Evolutionary conservation across 129 eudicot species (phyloP).

Genomic region (Ambrosia artemisiifolia): DNA sequence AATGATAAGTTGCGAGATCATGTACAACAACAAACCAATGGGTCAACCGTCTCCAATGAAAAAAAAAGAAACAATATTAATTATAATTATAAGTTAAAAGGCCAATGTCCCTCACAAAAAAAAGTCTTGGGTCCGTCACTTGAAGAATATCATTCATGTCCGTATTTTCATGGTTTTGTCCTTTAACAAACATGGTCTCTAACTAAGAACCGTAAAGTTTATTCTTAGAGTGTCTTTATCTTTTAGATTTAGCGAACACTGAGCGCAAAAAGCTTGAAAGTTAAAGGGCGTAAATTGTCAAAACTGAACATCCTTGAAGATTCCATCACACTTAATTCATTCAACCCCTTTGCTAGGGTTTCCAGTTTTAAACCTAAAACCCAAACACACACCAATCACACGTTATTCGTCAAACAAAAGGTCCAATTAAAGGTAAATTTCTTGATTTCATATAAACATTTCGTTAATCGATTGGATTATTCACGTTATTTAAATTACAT

Average conservation of each 20-base stretch:
- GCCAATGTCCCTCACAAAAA: no score
- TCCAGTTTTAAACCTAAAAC: constrained; percentile 19
- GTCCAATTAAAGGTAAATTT: constrained; percentile 14
- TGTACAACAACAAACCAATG: no score
- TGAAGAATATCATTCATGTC: no score
- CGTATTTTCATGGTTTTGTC: no score
- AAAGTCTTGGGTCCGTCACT: no score
- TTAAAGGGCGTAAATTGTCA: constrained; percentile 8
- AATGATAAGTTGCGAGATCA: no score
- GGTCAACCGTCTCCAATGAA: no score
- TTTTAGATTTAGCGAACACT: not conserved
- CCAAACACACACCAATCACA: constrained; percentile 3
- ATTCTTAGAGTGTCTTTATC: no score
- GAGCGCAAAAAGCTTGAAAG: not conserved
- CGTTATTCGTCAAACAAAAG: constrained; percentile 13
- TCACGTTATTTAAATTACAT: not conserved
- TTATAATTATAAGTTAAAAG: no score
- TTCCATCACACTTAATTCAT: not conserved
- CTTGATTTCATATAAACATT: not conserved
- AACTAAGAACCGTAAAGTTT: no score
- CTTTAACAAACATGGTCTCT: no score
- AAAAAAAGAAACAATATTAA: no score
- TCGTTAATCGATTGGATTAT: not conserved
- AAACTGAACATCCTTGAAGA: constrained; percentile 1
- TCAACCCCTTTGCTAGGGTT: constrained; percentile 20